Evolutionary conservation across 1,139 yeast species (phyloP), one percentile per base, ranked within the genome.

Genomic region (Chernovozyma sophiae-reginae): DNA sequence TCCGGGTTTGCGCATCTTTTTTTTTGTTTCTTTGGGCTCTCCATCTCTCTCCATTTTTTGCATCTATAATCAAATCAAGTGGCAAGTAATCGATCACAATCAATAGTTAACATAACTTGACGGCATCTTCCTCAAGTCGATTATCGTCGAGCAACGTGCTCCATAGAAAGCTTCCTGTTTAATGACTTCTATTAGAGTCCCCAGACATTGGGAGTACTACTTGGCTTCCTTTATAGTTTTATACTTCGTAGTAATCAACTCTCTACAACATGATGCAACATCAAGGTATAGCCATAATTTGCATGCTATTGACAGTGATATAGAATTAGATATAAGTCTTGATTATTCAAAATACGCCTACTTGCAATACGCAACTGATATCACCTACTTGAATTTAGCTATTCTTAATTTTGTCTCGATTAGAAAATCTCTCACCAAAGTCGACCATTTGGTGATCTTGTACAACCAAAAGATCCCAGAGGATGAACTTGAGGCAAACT

Each of bases 331-430:
- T 26, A 8, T 6, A 13, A 6, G 11, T 16, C 29, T 26, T 14
- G 39, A 36, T 17, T 33, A 33, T 29, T 28, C 37, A 14, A 51
- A 47, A 22, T 46, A 35, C 33, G 67, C 66, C 2, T 65, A 65
- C 41, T 51, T 62, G 32, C 71, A 65, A 43, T 65, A 65, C 48
- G 68, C 71, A 28, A 65, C 72, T 12, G 51, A 51, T 32, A 46
- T 53, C 31, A 59, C 53, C 30, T 63, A 65, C 41, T 50, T 65
- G 35, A 55, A 61, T 34, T 45, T 65, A 34, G 69, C 70, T 3
- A 42, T 65, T 20, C 44, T 58, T 27, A 65, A 65, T 43, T 59
- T 60, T 38, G 45, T 53, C 8, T 46, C 49, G 3, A 45, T 65
- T 22, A 33, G 55, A 20, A 40, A 49, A 12, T 45, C 60, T 3